Evolutionary conservation across 805 yeast species (phyloP), one percentile per base, ranked within the genome.

Genomic region (Saturnispora mendoncae): DNA sequence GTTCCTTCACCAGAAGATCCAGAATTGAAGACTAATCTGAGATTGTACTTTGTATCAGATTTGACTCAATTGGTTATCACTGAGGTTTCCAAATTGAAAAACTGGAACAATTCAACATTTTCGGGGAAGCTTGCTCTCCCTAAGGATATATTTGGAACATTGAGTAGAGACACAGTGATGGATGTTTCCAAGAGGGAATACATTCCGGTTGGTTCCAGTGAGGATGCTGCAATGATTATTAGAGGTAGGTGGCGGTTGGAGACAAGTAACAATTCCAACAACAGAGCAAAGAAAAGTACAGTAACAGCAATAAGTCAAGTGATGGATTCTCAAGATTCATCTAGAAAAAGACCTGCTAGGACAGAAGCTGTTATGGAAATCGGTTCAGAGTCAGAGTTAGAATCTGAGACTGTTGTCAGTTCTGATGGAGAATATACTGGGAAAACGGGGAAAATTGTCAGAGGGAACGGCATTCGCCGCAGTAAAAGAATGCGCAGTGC

Each of bases 81-180:
- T 41, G 76, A 72, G 42, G 61, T 76, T 19, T 73, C 79, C 33
- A 78, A 72, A 19, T 52, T 61, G 19, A 77, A 71, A 51, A 69
- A 67, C 34, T 85, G 95, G 94, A 71, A 72, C 18, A 65, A 83
- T 42, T 73, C 79, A 19, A 77, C 87, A 0, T 87, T 88, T 77
- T 94, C 95, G 0, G 94, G 90, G 1, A 82, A 80, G 51, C 58
- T 82, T 14, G 72, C 74, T 15, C 57, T 86, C 15, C 80, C 90
- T 0, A 60, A 68, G n/a, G 95, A 86, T 53, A 55, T 84, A 7
- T 85, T 71, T 58, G 62, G 67, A n/a, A 75, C 83, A 1, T 35
- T 47, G 4, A 30, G 31, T 6, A 30, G 25, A 7, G 34, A 36
- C 14, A 75, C 81, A 67, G 64, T 72, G n/a, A 55, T 72, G 2